Evolutionary conservation across 2,329 filamentous ascomycete genomes (phyloP), one percentile per base, ranked within the genome.

Genomic region (Aspergillus aculeatus): DNA sequence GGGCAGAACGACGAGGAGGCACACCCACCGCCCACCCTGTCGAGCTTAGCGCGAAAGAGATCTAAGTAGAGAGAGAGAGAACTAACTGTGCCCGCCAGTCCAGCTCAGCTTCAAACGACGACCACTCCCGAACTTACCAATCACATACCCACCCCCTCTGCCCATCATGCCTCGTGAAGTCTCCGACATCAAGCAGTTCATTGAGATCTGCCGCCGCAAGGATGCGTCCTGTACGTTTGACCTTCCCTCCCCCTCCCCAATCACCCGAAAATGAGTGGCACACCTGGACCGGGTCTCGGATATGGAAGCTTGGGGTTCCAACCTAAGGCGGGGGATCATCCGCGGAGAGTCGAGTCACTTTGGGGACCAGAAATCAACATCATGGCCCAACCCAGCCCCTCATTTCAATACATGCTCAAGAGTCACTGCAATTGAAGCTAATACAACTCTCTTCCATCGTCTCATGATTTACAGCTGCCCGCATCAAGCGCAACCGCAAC

Each of bases 181-280:
- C 82, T 91, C 88, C 80, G 95, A 98, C 81, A 98, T 98, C 88
- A 98, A 99, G 80, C 81, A 96, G 87, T 99, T 99, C 91, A 96
- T 99, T 82, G 95, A 98, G 90, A 96, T 99, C 88, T 96, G 91
- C 89, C 90, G 94, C 83, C 91, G 95, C 82, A 96, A 96, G 87
- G 96, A 99, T 89, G 95, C 95, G 81, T 96, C 91, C 80, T 96
- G 95, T 99, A 91, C 77, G 92, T 93, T 64, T 64, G 24, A 29
- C 52, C 52, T 35, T 56, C 51, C 50, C 47, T 23, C 14, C 31
- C 50, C 23, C 29, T 12, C 19, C 23, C 14, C 53, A 24, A 35
- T 16, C 12, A 10, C 12, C 16, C 14, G 26, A 55, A 32, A 29
- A 32, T 29, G 23, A 35, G 54, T 59, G 48, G 47, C 54, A 54